These are phyloP conservation scores for Rhodofomes roseus DNA, from an alignment of 1,284 basidiomycete species.

Conservation along the genomic window DNA sequence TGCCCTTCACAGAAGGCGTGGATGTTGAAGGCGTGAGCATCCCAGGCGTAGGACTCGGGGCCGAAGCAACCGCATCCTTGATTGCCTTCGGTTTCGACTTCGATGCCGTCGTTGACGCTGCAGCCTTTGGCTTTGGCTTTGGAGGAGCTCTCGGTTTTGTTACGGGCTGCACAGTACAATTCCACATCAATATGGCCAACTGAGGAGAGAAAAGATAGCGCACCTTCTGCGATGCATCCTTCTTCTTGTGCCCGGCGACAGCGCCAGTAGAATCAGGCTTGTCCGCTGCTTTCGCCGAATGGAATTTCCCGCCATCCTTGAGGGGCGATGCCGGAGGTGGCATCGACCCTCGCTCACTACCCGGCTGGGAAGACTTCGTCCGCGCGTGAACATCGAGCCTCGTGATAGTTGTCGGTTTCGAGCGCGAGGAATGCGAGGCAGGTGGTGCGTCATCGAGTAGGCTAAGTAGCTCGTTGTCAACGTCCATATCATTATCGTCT, in stretches of 20 bases:
- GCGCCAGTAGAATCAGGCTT: slow-evolving; percentile 15
- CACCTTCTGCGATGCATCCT: slow-evolving; percentile 44
- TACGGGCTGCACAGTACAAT: slow-evolving; percentile 30
- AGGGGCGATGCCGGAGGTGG: slow-evolving; percentile 43
- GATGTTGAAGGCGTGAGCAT: slow-evolving; percentile 17
- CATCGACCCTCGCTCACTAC: slow-evolving; percentile 47
- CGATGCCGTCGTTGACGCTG: background rate
- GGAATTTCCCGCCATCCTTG: slow-evolving; percentile 3
- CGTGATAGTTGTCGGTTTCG: background rate
- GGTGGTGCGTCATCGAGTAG: slow-evolving; percentile 43
- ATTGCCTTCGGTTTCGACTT: slow-evolving; percentile 9
- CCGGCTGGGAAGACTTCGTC: background rate
- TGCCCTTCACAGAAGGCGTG: slow-evolving; percentile 19
- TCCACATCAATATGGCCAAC: slow-evolving; percentile 3
- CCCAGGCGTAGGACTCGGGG: slow-evolving; percentile 9
- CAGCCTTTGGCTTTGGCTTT: slow-evolving; percentile 32
- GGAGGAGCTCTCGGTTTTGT: slow-evolving; percentile 34
- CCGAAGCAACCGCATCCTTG: slow-evolving; percentile 18
- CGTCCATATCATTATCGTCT: slow-evolving; percentile 44
- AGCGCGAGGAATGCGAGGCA: slow-evolving; percentile 6
- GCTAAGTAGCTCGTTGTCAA: slow-evolving; percentile 69
- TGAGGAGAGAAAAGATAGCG: slow-evolving; percentile 9
- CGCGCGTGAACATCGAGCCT: background rate
- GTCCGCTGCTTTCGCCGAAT: slow-evolving; percentile 14
- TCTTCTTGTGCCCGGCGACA: slow-evolving; percentile 36